Percentiles rank a stretch among this genome's conserved stretches.
These are phyloP conservation scores for Exsudoporus frostii DNA, from an alignment of 768 basidiomycete species.

Conservation along the genomic window DNA sequence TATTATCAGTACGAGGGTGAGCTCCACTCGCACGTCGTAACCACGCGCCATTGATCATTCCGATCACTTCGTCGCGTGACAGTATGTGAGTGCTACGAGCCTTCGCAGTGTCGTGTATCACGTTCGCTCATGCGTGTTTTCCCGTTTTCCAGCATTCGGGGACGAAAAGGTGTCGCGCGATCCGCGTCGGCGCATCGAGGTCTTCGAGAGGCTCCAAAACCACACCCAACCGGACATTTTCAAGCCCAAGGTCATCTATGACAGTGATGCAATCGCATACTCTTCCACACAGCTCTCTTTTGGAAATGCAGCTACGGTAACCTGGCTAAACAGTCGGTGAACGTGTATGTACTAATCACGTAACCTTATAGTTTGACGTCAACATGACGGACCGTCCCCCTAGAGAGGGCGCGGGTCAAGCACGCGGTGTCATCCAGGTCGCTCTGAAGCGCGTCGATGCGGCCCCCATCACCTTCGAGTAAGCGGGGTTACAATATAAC, in stretches of 20 bases:
- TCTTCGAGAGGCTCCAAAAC: conserved; percentile 37
- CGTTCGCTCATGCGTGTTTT: background rate
- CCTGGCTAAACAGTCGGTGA: conserved; percentile 1
- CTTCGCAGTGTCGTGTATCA: background rate
- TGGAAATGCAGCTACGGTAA: conserved; percentile 30
- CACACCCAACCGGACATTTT: conserved; percentile 35
- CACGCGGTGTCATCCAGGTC: conserved; percentile 32
- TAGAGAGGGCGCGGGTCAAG: conserved; percentile 5
- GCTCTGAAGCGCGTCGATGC: conserved; percentile 38
- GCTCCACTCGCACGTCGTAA: conserved; percentile 1
- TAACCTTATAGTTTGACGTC: conserved; percentile 34
- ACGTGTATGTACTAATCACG: background rate
- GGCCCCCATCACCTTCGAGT: conserved; percentile 37
- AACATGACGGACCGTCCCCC: conserved; percentile 29
- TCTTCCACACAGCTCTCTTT: conserved; percentile 32
- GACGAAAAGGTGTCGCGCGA: conserved; percentile 2
- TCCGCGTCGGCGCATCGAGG: conserved; percentile 27
- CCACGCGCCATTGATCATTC: conserved; percentile 1
- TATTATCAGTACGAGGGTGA: conserved; percentile 36
- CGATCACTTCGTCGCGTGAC: conserved; percentile 7
- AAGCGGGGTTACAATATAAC: background rate
- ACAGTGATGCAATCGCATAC: conserved; percentile 44
- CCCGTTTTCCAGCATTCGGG: conserved; percentile 14
- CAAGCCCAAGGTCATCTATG: conserved; percentile 43
- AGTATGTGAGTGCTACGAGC: conserved; percentile 27